These are phyloP conservation scores for Calonectria hawksworthii DNA, from an alignment of 2,329 filamentous ascomycete genomes.

Conservation along the genomic window DNA sequence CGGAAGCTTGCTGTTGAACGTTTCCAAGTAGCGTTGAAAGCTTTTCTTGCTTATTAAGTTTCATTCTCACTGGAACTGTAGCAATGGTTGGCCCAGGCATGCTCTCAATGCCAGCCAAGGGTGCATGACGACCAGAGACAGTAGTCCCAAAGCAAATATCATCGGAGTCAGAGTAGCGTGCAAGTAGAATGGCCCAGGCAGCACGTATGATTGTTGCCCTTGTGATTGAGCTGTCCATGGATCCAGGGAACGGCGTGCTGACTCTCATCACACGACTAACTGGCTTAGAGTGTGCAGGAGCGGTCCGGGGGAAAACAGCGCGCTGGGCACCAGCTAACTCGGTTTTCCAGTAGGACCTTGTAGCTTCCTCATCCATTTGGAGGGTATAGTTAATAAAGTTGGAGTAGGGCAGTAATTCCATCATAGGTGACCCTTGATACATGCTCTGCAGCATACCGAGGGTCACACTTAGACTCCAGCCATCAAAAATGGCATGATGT, in stretches of 20 bases:
- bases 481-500: conserved; percentile 9
- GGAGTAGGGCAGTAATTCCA: neutral
- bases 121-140: conserved; percentile 54
- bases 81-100: conserved; percentile 49
- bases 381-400: conserved; percentile 1
- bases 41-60: conserved; percentile 43
- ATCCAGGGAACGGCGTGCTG: neutral
- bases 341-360: conserved; percentile 1
- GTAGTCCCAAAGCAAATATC: conserved; percentile 61
- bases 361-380: neutral
- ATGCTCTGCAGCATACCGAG: neutral
- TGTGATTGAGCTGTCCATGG: conserved; percentile 10
- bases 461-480: neutral
- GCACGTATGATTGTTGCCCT: conserved; percentile 45
- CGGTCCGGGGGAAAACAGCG: conserved; percentile 58
- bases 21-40: conserved; percentile 57
- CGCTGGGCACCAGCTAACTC: conserved; percentile 40
- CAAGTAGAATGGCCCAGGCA: conserved; percentile 66
- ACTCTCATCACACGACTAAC: conserved; percentile 54
- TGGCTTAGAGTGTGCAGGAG: conserved; percentile 62
- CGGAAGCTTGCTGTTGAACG: conserved; percentile 30
- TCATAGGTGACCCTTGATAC: neutral
- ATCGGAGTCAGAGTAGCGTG: conserved; percentile 57
- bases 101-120: conserved; percentile 36
- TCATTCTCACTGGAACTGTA: conserved; percentile 43